Evolutionary conservation across 2,329 filamentous ascomycete species (phyloP).

Genomic region (Talaromyces sp.): DNA sequence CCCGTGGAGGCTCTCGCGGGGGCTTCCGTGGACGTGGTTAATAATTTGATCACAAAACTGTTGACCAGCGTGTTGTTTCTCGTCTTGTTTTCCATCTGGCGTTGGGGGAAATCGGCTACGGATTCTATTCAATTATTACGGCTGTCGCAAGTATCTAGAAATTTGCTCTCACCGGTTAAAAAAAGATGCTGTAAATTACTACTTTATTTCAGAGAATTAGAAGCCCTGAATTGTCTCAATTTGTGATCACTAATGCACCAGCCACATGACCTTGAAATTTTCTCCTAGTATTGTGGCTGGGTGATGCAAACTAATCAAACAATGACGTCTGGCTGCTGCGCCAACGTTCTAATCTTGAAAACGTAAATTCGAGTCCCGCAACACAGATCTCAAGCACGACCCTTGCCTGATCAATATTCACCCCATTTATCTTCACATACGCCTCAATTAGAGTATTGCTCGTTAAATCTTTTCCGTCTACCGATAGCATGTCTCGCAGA

Average conservation of each 20-base stretch:
- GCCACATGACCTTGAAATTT: slow-evolving; percentile 14
- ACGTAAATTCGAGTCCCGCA: slow-evolving; percentile 6
- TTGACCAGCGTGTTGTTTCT: slow-evolving; percentile 9
- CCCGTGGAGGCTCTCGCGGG: slow-evolving; percentile 33
- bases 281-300: slow-evolving; percentile 16
- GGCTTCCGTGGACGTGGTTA: slow-evolving; percentile 28
- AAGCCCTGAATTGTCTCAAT: no score
- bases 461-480: neutral
- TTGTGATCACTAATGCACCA: slow-evolving; percentile 3
- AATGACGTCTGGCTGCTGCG: slow-evolving; percentile 34
- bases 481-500: slow-evolving; percentile 38
- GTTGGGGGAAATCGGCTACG: slow-evolving; percentile 38
- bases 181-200: slow-evolving; percentile 23
- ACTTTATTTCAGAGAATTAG: neutral
- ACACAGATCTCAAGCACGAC: neutral
- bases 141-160: slow-evolving; percentile 35
- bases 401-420: neutral
- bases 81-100: slow-evolving; percentile 39
- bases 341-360: slow-evolving; percentile 10
- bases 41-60: slow-evolving; percentile 19
- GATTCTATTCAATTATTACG: slow-evolving; percentile 36
- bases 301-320: slow-evolving; percentile 17
- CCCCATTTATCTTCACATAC: neutral
- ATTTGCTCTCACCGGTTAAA: slow-evolving; percentile 30
- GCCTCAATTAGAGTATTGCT: neutral